Evolutionary conservation across 2,329 filamentous ascomycete species (phyloP).

Genomic region (Paramyrothecium roridum): DNA sequence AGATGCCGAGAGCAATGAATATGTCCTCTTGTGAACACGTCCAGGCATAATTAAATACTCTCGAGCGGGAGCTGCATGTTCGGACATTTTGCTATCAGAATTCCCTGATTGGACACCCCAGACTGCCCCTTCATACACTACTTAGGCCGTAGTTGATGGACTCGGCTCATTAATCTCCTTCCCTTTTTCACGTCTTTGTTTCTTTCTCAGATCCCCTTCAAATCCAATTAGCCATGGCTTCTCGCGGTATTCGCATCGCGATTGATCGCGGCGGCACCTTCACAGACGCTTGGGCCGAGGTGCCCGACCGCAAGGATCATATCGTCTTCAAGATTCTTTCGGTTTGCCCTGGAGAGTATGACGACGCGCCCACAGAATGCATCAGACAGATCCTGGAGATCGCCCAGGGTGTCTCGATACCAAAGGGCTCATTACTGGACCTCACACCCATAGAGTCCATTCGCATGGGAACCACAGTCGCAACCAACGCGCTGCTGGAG

Average conservation of each 20-base stretch:
- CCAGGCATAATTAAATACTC: too few species aligned
- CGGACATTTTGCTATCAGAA: too few species aligned
- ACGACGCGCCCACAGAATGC: constrained; percentile 71
- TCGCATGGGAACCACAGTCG: constrained; percentile 78
- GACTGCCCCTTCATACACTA: too few species aligned
- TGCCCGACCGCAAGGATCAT: constrained; percentile 6
- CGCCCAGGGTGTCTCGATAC: constrained; percentile 25
- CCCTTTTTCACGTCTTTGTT: background rate
- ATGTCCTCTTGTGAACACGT: background rate
- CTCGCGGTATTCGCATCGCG: constrained; percentile 6
- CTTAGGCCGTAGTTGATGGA: too few species aligned
- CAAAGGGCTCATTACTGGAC: constrained; percentile 29
- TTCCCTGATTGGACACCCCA: too few species aligned
- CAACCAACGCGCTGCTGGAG: constrained; percentile 74
- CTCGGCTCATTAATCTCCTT: background rate
- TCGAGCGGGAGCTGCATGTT: too few species aligned
- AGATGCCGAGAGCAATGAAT: background rate
- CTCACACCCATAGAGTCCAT: constrained; percentile 55
- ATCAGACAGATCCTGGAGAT: constrained; percentile 50
- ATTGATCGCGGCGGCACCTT: constrained; percentile 6
- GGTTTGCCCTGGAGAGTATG: constrained; percentile 68
- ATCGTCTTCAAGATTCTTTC: constrained; percentile 60
- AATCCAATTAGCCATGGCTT: constrained; percentile 1
- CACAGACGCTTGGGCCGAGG: constrained; percentile 8
- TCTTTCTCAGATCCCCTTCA: background rate